phyloP scores from a whole-genome alignment of 345 rosid genomes.

The Syzygium aqueum region DNA sequence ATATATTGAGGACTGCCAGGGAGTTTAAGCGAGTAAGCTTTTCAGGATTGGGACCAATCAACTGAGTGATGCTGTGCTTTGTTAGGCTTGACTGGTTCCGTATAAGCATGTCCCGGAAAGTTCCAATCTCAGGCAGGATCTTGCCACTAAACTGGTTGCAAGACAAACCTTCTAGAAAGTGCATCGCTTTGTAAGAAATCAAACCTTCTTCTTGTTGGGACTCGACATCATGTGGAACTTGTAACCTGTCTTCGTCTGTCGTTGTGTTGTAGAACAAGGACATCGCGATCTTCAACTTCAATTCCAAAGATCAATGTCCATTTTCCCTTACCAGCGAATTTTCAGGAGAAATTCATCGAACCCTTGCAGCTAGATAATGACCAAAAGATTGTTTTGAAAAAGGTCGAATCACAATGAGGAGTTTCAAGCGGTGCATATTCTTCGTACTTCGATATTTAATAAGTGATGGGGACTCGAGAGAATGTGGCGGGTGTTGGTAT shows the following conservation, averaged over 20 bases:
- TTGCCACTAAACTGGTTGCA: neutral
- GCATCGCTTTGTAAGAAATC: neutral
- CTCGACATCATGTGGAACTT: neutral
- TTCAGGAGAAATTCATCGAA: neutral
- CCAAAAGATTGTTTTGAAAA: neutral
- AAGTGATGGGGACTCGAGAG: too few species aligned
- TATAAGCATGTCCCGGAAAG: neutral
- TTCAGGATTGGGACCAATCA: neutral
- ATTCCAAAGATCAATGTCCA: neutral
- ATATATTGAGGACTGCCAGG: neutral
- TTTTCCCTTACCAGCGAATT: neutral
- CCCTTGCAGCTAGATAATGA: neutral
- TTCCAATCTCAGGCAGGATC: neutral
- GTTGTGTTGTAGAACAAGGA: neutral
- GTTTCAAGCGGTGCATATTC: too few species aligned
- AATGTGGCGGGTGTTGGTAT: too few species aligned
- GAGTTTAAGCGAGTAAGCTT: rapidly evolving
- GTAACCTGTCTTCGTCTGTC: neutral
- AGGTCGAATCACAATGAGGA: too few species aligned
- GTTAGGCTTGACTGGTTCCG: neutral
- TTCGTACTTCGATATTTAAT: neutral
- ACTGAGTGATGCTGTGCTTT: neutral
- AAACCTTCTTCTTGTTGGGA: neutral
- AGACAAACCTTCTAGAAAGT: neutral
- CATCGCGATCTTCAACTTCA: neutral